Evolutionary conservation across 169 alveolate species (phyloP), one percentile per base, ranked within the genome.

Genomic region (Perkinsus chesapeaki): DNA sequence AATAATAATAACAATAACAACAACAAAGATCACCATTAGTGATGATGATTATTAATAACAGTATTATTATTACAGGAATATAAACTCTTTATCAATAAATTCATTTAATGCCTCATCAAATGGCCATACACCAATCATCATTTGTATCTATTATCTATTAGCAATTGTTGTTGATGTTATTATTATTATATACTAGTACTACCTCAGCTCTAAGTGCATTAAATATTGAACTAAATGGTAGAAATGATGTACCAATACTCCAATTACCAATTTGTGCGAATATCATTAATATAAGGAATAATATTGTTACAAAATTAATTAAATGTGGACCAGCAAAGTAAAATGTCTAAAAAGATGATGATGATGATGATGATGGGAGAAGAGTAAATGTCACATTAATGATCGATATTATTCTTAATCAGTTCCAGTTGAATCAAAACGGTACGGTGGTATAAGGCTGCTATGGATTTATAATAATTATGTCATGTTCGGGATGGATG

Each of bases 111-210:
- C 82, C 23, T 60, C 82, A 60, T 60, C 82, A 23, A 60, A 60
- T 60, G 82, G 82, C 82, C 82, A 60, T 60, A 60, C 82, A 20
- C 82, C 82, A 60, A 60, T 60, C 82, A 60, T 60, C 82, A 60
- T 60, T 60, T 60, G 82, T 12, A 60, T 34, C 82, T 60, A 16
- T 34, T 60, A n/a, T n/a, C n/a, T n/a, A n/a, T 47, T 10, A 19
- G 19, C 9, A 19, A 47, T 10, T 10, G 72, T 9, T 47, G 19
- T 9, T 47, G 72, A 19, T 47, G 72, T 47, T 47, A 19, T 1
- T 16, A 23, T 60, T 60, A 23, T 60, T 60, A 60, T 60, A n/a
- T n/a, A n/a, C n/a, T n/a, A n/a, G n/a, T 60, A 60, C 27, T 60
- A 60, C 82, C 27, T 60, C 82, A 20, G 82, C 82, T 20, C 82